phyloP scores from a whole-genome alignment of 176 grass and related monocot genomes.

The Coix lacrymajobi region DNA sequence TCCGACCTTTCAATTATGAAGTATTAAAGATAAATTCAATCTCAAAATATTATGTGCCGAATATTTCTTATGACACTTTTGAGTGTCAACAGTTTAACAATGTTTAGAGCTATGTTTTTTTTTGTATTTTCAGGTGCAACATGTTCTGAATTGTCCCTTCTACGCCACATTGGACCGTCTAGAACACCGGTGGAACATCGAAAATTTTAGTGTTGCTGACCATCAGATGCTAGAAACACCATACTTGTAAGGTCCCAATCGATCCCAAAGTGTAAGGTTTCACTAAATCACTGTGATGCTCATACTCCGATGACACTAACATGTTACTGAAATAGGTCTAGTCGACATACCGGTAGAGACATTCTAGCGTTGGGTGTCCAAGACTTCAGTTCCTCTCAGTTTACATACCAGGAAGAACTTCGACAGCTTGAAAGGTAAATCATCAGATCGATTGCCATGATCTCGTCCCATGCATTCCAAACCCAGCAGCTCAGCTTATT shows the following conservation, averaged over 20 bases:
- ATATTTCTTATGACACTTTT: too few relatives aligned
- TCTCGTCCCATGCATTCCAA: neutral
- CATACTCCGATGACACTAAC: neutral
- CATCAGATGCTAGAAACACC: constrained; percentile 42
- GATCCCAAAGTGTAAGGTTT: neutral
- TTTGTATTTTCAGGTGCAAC: constrained; percentile 61
- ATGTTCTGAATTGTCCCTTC: constrained; percentile 60
- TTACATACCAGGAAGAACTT: constrained; percentile 29
- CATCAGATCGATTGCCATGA: neutral
- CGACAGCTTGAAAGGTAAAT: neutral
- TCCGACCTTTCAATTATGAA: too few relatives aligned
- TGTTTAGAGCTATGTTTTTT: neutral
- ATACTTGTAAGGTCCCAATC: constrained; percentile 19
- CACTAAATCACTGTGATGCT: neutral
- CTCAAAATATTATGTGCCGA: too few relatives aligned
- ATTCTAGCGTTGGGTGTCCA: constrained; percentile 34
- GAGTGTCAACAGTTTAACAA: too few relatives aligned
- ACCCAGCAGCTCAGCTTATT: neutral
- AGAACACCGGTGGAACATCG: constrained; percentile 69
- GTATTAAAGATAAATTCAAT: too few relatives aligned
- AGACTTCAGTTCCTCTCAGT: constrained; percentile 55
- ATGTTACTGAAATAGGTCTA: constrained; percentile 40
- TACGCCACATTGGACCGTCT: constrained; percentile 65
- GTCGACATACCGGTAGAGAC: constrained; percentile 15
- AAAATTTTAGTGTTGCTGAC: constrained; percentile 35